Base-by-base conservation (phyloP, 176 grass and related monocot genomes). In the Coix lacrymajobi region DNA sequence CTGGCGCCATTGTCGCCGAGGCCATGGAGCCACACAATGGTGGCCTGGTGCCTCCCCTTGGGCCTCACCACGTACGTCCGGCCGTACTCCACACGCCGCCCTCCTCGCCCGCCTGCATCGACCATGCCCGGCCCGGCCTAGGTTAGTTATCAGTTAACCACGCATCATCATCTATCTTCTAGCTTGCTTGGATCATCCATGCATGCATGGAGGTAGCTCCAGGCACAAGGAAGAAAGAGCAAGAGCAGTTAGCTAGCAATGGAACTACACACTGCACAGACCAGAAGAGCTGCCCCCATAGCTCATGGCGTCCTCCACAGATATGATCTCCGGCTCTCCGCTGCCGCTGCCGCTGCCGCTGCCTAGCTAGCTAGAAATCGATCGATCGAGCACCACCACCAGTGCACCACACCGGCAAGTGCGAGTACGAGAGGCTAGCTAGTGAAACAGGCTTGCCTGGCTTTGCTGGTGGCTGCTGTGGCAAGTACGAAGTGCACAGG, bases 1-100 rank as follows among this genome's bases (percentile, higher is more conserved):
- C 94, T 97, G 80, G 85, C 83, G 31, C 94, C 94, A 89, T 97
- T 97, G 86, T 97, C 94, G n/a, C 94, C 94, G 45, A 94, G 40
- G 77, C 91, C 94, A 67, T 97, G 94, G 90, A 97, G 91, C 94
- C 94, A 97, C 38, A 97, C 91, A 81, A 97, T 97, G 52, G 94
- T 97, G 79, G 89, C 94, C 88, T 82, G 91, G 65, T 97, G 94
- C 84, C 94, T 93, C 82, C 85, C 94, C 87, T 91, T 97, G 48
- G 94, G 94, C 91, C 94, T 91, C 71, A 97, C 94, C 84, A 97
- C 94, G 79, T 97, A 91, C 2, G 94, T 97, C 85, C 94, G 85
- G 28, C 94, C 94, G 51, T 97, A 97, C 91, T 97, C 94, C 13
- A 75, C 58, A 25, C 91, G 83, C 2, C 94, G 51, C 20, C 75